Percentiles rank a stretch among this genome's conserved stretches.
phyloP scores from a whole-genome alignment of 139 green algal species.

The Bryopsis sp. region DNA sequence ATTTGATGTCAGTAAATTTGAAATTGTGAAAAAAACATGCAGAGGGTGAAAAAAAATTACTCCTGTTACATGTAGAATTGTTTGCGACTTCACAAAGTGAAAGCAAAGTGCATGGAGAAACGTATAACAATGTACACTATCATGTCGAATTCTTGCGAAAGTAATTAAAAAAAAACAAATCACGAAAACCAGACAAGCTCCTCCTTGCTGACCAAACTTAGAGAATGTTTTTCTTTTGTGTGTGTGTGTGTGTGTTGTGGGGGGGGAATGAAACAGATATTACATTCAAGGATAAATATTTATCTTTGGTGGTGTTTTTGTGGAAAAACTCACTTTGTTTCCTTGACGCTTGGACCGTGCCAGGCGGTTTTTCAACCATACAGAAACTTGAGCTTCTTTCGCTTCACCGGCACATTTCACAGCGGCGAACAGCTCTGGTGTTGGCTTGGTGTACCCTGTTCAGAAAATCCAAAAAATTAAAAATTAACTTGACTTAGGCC shows the following conservation, averaged over 20 bases:
- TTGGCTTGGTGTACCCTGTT: slow-evolving; percentile 23
- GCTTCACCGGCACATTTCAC: slow-evolving; percentile 26
- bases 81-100: too few species aligned
- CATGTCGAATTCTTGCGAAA: not conserved
- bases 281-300: not conserved
- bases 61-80: too few species aligned
- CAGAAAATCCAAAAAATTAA: not conserved
- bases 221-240: not conserved
- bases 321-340: slow-evolving; percentile 23
- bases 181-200: not conserved
- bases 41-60: too few species aligned
- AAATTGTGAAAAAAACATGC: too few species aligned
- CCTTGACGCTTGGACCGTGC: slow-evolving; percentile 24
- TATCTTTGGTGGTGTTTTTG: not conserved
- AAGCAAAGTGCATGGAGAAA: too few species aligned
- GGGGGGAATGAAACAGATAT: not conserved
- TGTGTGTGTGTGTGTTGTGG: not conserved
- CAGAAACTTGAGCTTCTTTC: slow-evolving; percentile 27
- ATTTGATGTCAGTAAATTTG: too few species aligned
- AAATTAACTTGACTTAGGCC: not conserved
- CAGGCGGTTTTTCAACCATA: slow-evolving; percentile 36
- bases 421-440: slow-evolving; percentile 22
- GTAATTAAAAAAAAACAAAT: not conserved
- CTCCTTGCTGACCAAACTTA: not conserved
- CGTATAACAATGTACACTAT: too few species aligned